Evolutionary conservation across 1,284 basidiomycete species (phyloP), one percentile per base, ranked within the genome.

Genomic region (Sanghuangporus baumii): DNA sequence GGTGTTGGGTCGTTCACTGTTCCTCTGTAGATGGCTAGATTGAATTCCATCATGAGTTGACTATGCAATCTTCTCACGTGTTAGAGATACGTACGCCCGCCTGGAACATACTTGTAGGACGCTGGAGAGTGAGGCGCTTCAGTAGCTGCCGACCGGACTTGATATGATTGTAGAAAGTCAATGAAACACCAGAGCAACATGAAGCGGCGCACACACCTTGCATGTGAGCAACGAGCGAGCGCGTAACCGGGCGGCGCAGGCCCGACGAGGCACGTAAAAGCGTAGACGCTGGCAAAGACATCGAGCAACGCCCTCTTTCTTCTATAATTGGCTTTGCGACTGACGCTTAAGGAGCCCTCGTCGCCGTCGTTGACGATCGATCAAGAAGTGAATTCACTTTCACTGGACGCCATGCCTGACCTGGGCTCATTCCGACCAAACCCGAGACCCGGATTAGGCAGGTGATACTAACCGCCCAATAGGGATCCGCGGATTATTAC

Each of bases 1-100:
- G 87, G 78, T 3, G 91, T 93, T 1, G 96, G 93, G 74, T 99
- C 96, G 79, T 99, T 99, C 69, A 96, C 95, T 41, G 93, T 93
- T 63, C 96, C 96, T 75, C 88, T 87, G 79, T 93, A 86, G 75
- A 98, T 87, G 65, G 94, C 94, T 96, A 70, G 31, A 67, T 43
- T 34, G 52, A n/a, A 57, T 4, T 3, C 18, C 26, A 46, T 26
- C n/a, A 16, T 9, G 6, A n/a, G n/a, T 26, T 55, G 26, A 12
- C 8, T 31, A 14, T 16, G 3, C n/a, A n/a, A n/a, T 58, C 11
- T 23, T 40, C n/a, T 18, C 54, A 40, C n/a, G 18, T 16, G 23
- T 41, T 58, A 16, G 26, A 47, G 38, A 47, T n/a, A 86, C 87
- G 70, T 70, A 89, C 87, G 87, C 70, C 87, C 87, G 64, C 88